Percentiles rank a stretch among this genome's conserved stretches.
Evolutionary conservation across 441 rosid species (phyloP).

Genomic region (Daphne laureola): DNA sequence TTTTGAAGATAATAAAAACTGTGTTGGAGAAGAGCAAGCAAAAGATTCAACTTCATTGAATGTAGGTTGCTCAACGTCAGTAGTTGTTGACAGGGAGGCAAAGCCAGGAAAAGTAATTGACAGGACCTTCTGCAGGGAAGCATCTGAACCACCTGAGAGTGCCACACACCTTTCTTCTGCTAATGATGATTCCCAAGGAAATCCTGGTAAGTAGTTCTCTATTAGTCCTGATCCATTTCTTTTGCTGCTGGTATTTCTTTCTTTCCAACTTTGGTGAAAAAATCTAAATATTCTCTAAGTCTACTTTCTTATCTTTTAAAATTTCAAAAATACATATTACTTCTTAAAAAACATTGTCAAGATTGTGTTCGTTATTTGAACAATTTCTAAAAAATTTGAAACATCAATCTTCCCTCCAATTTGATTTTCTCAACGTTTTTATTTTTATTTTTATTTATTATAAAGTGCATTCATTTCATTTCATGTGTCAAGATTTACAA

Average conservation of each 20-base stretch:
- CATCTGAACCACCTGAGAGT: conserved; percentile 36
- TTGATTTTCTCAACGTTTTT: no score
- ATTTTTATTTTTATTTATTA: no score
- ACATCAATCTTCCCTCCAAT: no score
- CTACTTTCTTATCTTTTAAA: no score
- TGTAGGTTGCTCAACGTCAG: conserved; percentile 6
- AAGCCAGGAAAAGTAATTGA: conserved; percentile 28
- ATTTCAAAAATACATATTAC: no score
- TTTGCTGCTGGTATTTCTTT: neutral
- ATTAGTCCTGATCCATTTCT: neutral
- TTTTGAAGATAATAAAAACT: conserved; percentile 18
- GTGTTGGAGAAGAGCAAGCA: conserved; percentile 21
- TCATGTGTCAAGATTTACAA: no score
- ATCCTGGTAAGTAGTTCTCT: conserved; percentile 36
- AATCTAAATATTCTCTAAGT: no score
- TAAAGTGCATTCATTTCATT: no score
- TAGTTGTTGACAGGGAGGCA: conserved; percentile 18
- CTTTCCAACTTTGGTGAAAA: no score
- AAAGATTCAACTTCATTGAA: conserved; percentile 12
- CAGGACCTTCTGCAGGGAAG: conserved; percentile 49
- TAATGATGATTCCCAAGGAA: conserved; percentile 23
- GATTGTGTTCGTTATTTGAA: no score
- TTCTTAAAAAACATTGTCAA: no score
- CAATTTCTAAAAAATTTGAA: no score
- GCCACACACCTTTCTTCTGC: conserved; percentile 19